A percentile compares a stretch with the other conserved stretches of the same genome.
Conservation (phyloP, 306 rosid genomes). For the Datisca glomerata region DNA sequence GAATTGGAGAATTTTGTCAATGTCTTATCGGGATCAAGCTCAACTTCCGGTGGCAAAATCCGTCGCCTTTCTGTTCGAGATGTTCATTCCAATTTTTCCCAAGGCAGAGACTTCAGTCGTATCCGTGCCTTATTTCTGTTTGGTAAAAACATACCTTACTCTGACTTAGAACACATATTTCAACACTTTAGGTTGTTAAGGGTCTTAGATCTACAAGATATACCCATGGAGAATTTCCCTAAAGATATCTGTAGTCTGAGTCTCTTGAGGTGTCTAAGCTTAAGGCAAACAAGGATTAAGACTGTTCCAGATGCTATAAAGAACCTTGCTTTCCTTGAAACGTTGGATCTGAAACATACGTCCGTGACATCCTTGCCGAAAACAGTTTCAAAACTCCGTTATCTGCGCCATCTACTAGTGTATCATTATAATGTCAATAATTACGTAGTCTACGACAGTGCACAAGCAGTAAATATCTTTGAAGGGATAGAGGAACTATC, state of each 20-base stretch:
- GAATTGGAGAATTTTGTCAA: background rate
- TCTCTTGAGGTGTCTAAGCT: constrained; percentile 1
- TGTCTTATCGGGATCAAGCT: constrained; percentile 1
- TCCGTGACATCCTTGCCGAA: constrained; percentile 2
- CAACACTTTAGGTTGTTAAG: background rate
- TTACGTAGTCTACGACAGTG: too few species aligned
- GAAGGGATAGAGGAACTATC: too few species aligned
- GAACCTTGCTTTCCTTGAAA: constrained; percentile 8
- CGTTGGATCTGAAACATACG: constrained; percentile 12
- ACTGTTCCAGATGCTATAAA: background rate
- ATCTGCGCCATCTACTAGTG: too few species aligned
- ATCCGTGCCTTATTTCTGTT: constrained; percentile 1
- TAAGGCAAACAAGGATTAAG: background rate
- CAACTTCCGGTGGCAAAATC: background rate
- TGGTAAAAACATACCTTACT: background rate
- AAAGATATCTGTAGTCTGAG: background rate
- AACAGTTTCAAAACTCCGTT: background rate
- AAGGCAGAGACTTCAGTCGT: background rate
- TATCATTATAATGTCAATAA: too few species aligned
- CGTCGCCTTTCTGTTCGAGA: constrained; percentile 4
- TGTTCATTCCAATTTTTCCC: background rate
- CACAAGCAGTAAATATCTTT: too few species aligned
- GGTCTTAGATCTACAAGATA: background rate
- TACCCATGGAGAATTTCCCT: background rate
- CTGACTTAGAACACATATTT: background rate